These are phyloP conservation scores for Juglanconis juglandina DNA, from an alignment of 2,329 filamentous ascomycete species.

Conservation along the genomic window DNA sequence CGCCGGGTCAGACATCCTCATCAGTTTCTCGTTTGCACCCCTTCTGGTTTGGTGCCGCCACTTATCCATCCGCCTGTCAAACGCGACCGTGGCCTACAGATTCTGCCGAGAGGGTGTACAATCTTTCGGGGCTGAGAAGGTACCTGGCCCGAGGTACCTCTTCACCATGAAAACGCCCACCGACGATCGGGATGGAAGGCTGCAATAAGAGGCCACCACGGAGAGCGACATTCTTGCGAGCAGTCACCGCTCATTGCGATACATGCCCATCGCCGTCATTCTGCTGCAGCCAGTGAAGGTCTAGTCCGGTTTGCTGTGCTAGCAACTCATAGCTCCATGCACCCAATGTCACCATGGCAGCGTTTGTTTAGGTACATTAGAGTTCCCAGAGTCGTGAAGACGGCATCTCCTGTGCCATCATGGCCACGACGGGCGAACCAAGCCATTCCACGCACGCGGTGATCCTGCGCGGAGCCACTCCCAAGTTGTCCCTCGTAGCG, in stretches of 20 bases:
- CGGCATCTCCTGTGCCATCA: not conserved
- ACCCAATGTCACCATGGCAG: slow-evolving; percentile 11
- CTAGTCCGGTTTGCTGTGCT: not conserved
- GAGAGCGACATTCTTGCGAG: not conserved
- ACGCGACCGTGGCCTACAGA: not conserved
- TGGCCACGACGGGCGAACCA: slow-evolving; percentile 11
- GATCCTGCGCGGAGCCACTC: slow-evolving; percentile 8
- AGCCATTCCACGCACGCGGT: slow-evolving; percentile 15
- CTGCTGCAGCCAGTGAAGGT: not conserved
- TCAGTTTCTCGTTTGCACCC: not conserved
- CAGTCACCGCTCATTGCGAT: slow-evolving; percentile 8
- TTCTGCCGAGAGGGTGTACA: not conserved
- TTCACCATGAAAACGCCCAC: not conserved
- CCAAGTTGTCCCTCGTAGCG: not conserved
- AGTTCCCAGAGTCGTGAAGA: not conserved
- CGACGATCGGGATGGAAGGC: not conserved
- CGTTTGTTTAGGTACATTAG: slow-evolving; percentile 1
- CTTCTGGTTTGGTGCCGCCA: not conserved
- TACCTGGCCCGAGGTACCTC: not conserved
- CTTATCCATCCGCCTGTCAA: not conserved
- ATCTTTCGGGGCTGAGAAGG: not conserved
- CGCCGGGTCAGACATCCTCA: not conserved
- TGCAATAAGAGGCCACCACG: not conserved
- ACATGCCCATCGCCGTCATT: not conserved
- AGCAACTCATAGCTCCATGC: not conserved